Evolutionary conservation across 768 basidiomycete species (phyloP).

Genomic region (Lactarius trivialis): DNA sequence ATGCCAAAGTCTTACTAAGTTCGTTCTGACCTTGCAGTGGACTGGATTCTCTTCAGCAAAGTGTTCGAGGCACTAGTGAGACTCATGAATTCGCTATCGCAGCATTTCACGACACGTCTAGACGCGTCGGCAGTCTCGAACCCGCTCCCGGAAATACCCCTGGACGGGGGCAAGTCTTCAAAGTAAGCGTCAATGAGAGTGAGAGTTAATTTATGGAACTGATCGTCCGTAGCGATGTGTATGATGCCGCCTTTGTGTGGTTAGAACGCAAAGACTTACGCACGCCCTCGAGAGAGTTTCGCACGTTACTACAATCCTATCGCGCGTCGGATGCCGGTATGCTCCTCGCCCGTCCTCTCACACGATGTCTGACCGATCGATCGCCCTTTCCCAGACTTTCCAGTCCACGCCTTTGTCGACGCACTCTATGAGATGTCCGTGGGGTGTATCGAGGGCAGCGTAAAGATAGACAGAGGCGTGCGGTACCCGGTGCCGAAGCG

Average conservation of each 20-base stretch:
- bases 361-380: neutral
- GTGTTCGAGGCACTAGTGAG: slow-evolving; percentile 37
- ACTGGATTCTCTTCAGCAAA: slow-evolving; percentile 49
- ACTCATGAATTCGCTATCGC: slow-evolving; percentile 37
- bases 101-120: slow-evolving; percentile 30
- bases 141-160: slow-evolving; percentile 16
- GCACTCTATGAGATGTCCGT: slow-evolving; percentile 18
- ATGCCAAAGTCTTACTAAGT: neutral
- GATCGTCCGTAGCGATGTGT: slow-evolving; percentile 6
- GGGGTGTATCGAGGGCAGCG: slow-evolving; percentile 10
- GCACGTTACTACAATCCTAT: slow-evolving; percentile 13
- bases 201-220: neutral
- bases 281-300: slow-evolving; percentile 10
- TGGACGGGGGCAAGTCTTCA: slow-evolving; percentile 13
- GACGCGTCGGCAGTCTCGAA: slow-evolving; percentile 21
- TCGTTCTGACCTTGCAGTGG: slow-evolving; percentile 35
- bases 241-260: slow-evolving; percentile 17
- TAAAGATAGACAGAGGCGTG: slow-evolving; percentile 14
- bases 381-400: slow-evolving; percentile 11
- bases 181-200: slow-evolving; percentile 4
- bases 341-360: neutral
- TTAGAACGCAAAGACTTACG: slow-evolving; percentile 17
- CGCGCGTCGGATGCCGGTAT: slow-evolving; percentile 13
- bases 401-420: slow-evolving; percentile 14
- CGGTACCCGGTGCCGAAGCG: slow-evolving; percentile 19